Evolutionary conservation across 129 eudicot genomes (phyloP), one percentile per base, ranked within the genome.

Genomic region (Flaveria brownii): DNA sequence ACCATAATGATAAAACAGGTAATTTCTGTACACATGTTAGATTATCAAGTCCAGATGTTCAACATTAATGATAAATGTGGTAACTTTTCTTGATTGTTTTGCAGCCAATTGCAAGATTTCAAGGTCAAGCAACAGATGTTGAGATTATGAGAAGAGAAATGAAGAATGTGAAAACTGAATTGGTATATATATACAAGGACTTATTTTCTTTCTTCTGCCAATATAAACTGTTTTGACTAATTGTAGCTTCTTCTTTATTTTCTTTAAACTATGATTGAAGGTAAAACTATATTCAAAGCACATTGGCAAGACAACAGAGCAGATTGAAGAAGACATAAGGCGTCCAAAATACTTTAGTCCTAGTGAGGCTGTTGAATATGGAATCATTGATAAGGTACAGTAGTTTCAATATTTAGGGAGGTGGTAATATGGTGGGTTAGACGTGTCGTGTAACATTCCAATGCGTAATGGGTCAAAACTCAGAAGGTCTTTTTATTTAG

Each of bases 1-100:
- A 84, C 96, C 59, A 91, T 95, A 30, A 95, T 95, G 99, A 91
- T 95, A 23, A 95, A 82, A 81, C 92, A 91, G 97, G 98, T 94
- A 9, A 45, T 8, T 8, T 63, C 66, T 46, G 41, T 43, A 36
- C 16, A 41, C 20, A 70, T 60, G 18, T 25, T 64, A 0, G 51
- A 39, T 39, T 64, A 64, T 30, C 4, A 39, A 36, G 23, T 64
- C 9, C 26, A 39, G 18, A 0, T 20, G 22, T 14, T 4, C 26
- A 51, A 33, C 41, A 13, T 65, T 51, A 20, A 33, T n/a, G 23
- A 14, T 43, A 62, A 9, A 52, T 54, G 26, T 65, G 36, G 50
- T 49, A 9, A 18, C 65, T 16, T 51, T 51, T 18, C 25, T 28
- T 52, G 23, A 28, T 61, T 77, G 28, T 75, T 75, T 73, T 92